Evolutionary conservation across 225 moss, liverwort and hornwort genomes (phyloP).

Genomic region (Takakia lepidozioides): DNA sequence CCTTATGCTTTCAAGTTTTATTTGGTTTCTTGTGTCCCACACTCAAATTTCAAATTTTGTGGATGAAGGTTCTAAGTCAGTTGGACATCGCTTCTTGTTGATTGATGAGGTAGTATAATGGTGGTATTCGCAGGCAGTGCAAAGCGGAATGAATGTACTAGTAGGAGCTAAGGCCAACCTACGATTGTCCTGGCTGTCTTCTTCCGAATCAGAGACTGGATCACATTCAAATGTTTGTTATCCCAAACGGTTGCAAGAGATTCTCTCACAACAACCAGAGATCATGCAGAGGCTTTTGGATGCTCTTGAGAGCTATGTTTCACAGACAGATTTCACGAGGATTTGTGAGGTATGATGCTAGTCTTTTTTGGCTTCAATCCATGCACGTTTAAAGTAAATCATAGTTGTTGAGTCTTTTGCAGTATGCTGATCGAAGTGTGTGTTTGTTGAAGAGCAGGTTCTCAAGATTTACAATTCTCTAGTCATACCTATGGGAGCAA

Average conservation of each 20-base stretch:
- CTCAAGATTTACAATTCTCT: not conserved
- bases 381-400: no score
- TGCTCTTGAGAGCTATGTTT: not conserved
- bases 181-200: not conserved
- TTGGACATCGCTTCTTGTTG: no score
- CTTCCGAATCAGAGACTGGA: not conserved
- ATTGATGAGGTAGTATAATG: no score
- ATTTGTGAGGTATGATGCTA: no score
- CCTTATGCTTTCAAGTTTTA: no score
- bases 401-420: no score
- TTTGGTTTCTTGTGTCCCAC: no score
- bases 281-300: not conserved
- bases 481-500: conserved; percentile 1
- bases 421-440: no score
- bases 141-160: not conserved
- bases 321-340: no score
- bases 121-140: not conserved
- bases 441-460: not conserved
- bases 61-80: no score
- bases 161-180: not conserved
- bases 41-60: no score
- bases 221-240: not conserved
- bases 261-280: not conserved
- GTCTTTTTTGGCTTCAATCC: no score
- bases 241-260: not conserved